A percentile compares a stretch with the other conserved stretches of the same genome.
Evolutionary conservation across 805 yeast species (phyloP).

Genomic region (Candida andamanensis): DNA sequence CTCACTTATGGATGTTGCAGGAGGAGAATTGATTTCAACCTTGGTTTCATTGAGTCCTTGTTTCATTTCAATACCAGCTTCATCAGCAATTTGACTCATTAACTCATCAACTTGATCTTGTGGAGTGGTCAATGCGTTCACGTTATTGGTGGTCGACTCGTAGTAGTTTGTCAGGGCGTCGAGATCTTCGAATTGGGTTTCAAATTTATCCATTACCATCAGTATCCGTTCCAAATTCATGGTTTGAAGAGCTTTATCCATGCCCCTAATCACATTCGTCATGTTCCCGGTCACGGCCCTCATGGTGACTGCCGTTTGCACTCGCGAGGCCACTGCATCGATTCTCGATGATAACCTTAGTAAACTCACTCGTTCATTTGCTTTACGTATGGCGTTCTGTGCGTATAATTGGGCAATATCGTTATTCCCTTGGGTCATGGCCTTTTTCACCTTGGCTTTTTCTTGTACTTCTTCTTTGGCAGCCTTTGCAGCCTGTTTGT

Average conservation of each 20-base stretch:
- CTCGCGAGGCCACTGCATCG: slow-evolving; percentile 93
- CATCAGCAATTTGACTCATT: slow-evolving; percentile 92
- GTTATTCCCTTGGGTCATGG: slow-evolving; percentile 75
- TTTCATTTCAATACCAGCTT: slow-evolving; percentile 89
- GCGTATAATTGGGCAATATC: slow-evolving; percentile 95
- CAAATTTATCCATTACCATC: slow-evolving; percentile 95
- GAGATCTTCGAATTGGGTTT: slow-evolving; percentile 89
- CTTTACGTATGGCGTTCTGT: slow-evolving; percentile 89
- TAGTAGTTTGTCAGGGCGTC: slow-evolving; percentile 93
- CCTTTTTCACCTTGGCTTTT: slow-evolving; percentile 84
- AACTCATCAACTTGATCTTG: slow-evolving; percentile 91
- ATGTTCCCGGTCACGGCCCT: slow-evolving; percentile 89
- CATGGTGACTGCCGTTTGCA: slow-evolving; percentile 98
- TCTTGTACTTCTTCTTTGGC: slow-evolving; percentile 86
- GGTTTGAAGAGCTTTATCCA: slow-evolving; percentile 93
- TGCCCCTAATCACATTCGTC: slow-evolving; percentile 88
- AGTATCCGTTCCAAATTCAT: slow-evolving; percentile 94
- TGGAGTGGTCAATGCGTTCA: slow-evolving; percentile 86
- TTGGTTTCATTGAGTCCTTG: slow-evolving; percentile 73
- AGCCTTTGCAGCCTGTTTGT: slow-evolving; percentile 84
- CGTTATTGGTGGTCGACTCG: slow-evolving; percentile 82
- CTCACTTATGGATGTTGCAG: slow-evolving; percentile 39
- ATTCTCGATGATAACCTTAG: slow-evolving; percentile 81
- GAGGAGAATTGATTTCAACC: slow-evolving; percentile 41
- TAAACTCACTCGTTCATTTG: slow-evolving; percentile 78